Percentiles rank a stretch among this genome's conserved stretches.
phyloP scores from a whole-genome alignment of 441 rosid genomes.

The Pelargonium fulgidum region DNA sequence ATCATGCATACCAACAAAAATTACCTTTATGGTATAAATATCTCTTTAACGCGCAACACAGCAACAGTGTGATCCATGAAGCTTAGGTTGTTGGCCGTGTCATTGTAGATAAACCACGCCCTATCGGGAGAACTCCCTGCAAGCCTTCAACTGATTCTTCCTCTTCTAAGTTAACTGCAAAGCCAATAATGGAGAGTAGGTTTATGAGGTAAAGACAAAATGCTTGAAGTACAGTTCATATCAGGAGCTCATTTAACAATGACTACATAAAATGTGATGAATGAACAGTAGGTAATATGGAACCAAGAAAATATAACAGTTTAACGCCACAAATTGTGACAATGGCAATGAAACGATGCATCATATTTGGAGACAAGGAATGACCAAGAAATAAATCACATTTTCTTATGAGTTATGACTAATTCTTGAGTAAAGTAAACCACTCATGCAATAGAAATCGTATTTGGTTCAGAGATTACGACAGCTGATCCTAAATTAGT shows the following conservation, averaged over 20 bases:
- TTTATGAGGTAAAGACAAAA: slow-evolving; percentile 9
- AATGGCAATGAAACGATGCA: background rate
- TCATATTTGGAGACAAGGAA: background rate
- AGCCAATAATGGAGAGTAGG: background rate
- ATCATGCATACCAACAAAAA: background rate
- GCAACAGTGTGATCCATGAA: slow-evolving; percentile 10
- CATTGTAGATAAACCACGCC: slow-evolving; percentile 91
- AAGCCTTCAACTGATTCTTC: slow-evolving; percentile 56
- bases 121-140: slow-evolving; percentile 62
- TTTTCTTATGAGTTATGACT: background rate
- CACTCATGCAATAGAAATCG: background rate
- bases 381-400: background rate
- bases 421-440: background rate
- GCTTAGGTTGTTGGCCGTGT: slow-evolving; percentile 83
- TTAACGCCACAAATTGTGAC: background rate
- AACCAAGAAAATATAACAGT: background rate
- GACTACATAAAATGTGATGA: background rate
- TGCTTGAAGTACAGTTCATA: background rate
- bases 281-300: background rate
- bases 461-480: background rate
- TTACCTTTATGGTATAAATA: background rate
- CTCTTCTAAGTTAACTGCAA: slow-evolving; percentile 56
- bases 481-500: background rate
- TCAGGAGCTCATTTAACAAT: background rate
- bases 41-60: background rate